Conservation (phyloP, 2,329 filamentous ascomycete species). For the Plenodomus lindquistii region DNA sequence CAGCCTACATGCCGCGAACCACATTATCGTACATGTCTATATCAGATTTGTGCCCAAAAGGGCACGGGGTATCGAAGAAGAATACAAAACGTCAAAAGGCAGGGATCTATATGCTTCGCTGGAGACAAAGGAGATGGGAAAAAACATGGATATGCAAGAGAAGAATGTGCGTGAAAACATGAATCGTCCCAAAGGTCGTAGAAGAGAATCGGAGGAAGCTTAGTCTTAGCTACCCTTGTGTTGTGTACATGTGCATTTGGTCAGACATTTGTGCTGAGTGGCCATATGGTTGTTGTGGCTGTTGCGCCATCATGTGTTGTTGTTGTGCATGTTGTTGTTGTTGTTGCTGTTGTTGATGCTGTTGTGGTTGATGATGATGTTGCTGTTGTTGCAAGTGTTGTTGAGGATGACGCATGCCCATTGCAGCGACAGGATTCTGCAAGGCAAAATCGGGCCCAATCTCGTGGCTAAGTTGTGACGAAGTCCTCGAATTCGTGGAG, state of each 20-base stretch:
- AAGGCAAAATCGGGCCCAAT: conserved; percentile 29
- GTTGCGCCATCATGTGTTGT: conserved; percentile 28
- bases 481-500: conserved; percentile 27
- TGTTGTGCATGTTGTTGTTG: conserved; percentile 14
- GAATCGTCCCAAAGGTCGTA: background rate
- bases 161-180: background rate
- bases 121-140: background rate
- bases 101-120: background rate
- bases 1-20: no score
- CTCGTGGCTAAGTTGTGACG: conserved; percentile 30
- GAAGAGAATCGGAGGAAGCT: background rate
- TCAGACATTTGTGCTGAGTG: conserved; percentile 26
- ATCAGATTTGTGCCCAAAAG: no score
- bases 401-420: conserved; percentile 26
- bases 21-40: no score
- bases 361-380: conserved; percentile 15
- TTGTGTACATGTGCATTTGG: conserved; percentile 28
- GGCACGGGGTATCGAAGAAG: background rate
- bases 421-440: conserved; percentile 19
- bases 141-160: background rate
- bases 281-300: conserved; percentile 20
- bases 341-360: conserved; percentile 17
- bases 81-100: background rate
- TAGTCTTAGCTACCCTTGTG: conserved; percentile 12
- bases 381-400: conserved; percentile 21